Base-by-base conservation (phyloP, 2,329 filamentous ascomycete species). In the Claviceps arundinis region DNA sequence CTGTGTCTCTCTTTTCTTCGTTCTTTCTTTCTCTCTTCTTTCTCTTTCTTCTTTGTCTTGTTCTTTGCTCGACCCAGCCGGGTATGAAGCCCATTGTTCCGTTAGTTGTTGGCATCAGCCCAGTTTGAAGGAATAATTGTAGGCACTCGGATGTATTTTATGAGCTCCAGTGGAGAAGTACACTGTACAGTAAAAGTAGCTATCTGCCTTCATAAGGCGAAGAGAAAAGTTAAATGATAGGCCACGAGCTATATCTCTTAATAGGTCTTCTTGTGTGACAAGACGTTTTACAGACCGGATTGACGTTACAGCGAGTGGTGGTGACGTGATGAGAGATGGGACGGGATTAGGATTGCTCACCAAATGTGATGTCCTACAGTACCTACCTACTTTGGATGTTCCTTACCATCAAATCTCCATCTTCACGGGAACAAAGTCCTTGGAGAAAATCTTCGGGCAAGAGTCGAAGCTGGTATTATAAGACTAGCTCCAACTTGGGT, bases 381-480 rank as follows among this genome's bases (percentile, higher is more conserved):
- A 22, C 4, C 3, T 37, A 22, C 4, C 3, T 22, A 1, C 37
- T 47, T 46, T 13, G 9, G 2, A 77, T 91, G 84, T 90, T 56
- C 75, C 85, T 89, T 82, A 80, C 82, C 84, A 84, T 90, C 85
- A 91, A 90, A 90, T 84, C 81, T 76, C 75, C 76, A 76, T 70
- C 75, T 70, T 83, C 84, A 88, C 76, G 56, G 56, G 73, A 73
- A 65, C 40, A 68, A 63, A 66, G 64, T 71, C 76, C 78, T 80
- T 73, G 71, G 74, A 66, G 78, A 79, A 81, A 83, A 82, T 91
- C 86, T 91, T 87, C 85, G 82, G 84, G 83, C 75, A 74, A 89
- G 85, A 77, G 70, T 70, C 67, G 64, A 68, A 70, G 70, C 60
- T 68, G 64, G 70, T 78, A 77, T 68, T 73, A 34, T 52, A 67